A percentile compares a stretch with the other conserved stretches of the same genome.
These are phyloP conservation scores for Trichosporon ovoides DNA, from an alignment of 1,284 basidiomycete species.

Conservation along the genomic window DNA sequence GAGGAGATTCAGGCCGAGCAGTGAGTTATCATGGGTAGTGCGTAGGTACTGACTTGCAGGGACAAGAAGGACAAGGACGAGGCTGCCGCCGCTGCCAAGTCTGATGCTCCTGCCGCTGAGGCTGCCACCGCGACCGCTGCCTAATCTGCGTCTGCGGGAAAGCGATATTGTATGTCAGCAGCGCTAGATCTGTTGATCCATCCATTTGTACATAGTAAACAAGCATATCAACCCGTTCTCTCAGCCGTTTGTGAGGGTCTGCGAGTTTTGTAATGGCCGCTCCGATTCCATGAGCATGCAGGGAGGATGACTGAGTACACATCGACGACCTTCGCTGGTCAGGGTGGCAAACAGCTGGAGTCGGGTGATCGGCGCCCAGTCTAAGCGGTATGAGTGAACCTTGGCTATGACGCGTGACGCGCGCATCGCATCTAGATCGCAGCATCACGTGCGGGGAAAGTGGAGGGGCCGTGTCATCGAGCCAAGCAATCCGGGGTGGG, in stretches of 20 bases:
- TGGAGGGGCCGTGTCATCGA: not conserved
- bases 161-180: constrained; percentile 2
- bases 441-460: not conserved
- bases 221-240: constrained; percentile 1
- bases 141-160: not conserved
- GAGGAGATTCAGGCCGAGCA: constrained; percentile 25
- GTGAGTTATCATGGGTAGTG: not conserved
- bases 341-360: not conserved
- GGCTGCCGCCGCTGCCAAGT: not conserved
- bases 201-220: constrained; percentile 5
- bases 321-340: not conserved
- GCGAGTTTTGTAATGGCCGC: not conserved
- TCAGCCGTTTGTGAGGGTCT: constrained; percentile 4
- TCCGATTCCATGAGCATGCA: constrained; percentile 2
- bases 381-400: too few relatives aligned
- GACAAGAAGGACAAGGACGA: constrained; percentile 6
- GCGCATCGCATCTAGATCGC: not conserved
- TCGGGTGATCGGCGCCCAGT: not conserved
- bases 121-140: not conserved
- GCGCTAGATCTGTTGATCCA: not conserved
- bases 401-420: not conserved
- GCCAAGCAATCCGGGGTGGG: not conserved
- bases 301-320: not conserved
- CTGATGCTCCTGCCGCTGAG: not conserved
- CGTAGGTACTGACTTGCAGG: not conserved